Evolutionary conservation across 805 yeast species (phyloP), one percentile per base, ranked within the genome.

Genomic region (Pichia ethanolica): DNA sequence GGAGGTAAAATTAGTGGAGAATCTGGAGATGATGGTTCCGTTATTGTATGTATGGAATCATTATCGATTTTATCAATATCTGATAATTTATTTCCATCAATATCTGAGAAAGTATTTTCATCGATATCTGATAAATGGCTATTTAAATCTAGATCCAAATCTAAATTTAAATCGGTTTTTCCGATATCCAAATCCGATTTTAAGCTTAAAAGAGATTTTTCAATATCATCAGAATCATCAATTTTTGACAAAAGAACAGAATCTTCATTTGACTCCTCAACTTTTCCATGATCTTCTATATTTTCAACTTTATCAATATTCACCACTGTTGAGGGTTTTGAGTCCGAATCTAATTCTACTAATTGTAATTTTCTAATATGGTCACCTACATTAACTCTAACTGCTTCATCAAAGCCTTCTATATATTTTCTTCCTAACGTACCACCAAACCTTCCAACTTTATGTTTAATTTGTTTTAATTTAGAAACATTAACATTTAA

Each of bases 381-480:
- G 12, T 54, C 60, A 1, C 64, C 70, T 26, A 62, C 55, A 40
- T 63, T 64, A 4, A 65, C 68, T 34, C 68, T 53, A 28, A 65
- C 64, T 12, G 69, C 67, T 43, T 61, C 68, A 46, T 65, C 66
- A 36, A 68, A 54, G 2, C 57, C 57, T 35, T 49, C 54, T 26
- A 54, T 33, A 30, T 52, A 52, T 39, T 80, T 79, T 26, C 81
- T 65, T 0, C 89, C 89, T 36, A 47, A 39, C 3, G 41, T 25
- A 26, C 44, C 48, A 20, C 42, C 28, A 35, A 43, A 43, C 11
- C 39, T 47, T 5, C 76, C 71, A 47, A 82, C 72, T 32, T 83
- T 83, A 51, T 89, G 71, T 62, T 86, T 88, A 26, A 95, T 83
- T 32, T 72, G 72, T 42, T 73, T 71, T 25, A 91, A 70, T 48